Base-by-base conservation (phyloP, 768 basidiomycete species). In the Panus rudis region DNA sequence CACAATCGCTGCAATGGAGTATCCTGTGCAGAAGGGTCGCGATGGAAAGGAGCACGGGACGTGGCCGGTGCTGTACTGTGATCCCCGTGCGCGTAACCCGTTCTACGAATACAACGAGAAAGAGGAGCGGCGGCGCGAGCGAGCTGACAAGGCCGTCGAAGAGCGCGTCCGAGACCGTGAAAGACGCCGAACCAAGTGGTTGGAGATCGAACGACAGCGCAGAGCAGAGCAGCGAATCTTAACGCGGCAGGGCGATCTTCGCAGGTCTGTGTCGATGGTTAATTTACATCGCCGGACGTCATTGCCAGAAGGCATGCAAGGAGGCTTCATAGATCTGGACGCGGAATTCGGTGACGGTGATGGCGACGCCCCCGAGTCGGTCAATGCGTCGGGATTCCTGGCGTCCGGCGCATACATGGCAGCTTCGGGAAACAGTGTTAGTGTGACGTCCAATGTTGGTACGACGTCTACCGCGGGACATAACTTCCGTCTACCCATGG, bases 391-490 rank as follows among this genome's bases (percentile, higher is more conserved):
- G 2, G 83, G 85, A 4, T 86, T 80, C 56, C 67, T 79, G 4
- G 72, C 74, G 4, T 83, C 84, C 7, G 65, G 70, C 24, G 72
- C 71, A 11, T 91, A 92, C 58, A 73, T 88, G 43, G 91, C 92
- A 27, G 94, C 94, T 2, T 97, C 93, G 6, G 93, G 93, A 5
- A 98, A 99, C 65, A 92, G 88, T 49, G 92, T 97, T 35, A 75
- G 78, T 28, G 81, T 98, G 55, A 92, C 94, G 1, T 96, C 92
- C 2, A 86, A 84, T 19, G 84, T 87, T 28, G 91, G 88, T 1
- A 93, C 92, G 4, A 88, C 87, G 1, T 87, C 87, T 5, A 77
- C 73, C 10, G 65, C 74, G 10, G 74, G 77, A 2, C 52, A 55
- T 22, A 53, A 69, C 3, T 61, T 70, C 25, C 68, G 75, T 39